Percentiles rank a stretch among this genome's conserved stretches.
These are phyloP conservation scores for Amanita thiersii DNA, from an alignment of 768 basidiomycete genomes.

Conservation along the genomic window DNA sequence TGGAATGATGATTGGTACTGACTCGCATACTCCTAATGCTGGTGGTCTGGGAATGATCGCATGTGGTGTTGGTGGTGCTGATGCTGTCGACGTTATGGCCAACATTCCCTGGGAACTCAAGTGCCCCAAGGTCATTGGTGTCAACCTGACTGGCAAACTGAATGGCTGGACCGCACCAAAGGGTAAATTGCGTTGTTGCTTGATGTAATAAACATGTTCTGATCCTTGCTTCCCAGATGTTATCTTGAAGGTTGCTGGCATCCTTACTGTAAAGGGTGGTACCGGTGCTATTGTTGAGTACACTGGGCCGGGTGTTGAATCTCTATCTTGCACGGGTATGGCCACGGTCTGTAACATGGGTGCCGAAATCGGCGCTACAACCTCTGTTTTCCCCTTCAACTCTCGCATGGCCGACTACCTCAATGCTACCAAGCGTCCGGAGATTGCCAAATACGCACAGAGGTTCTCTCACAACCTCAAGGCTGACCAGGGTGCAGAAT, in stretches of 20 bases:
- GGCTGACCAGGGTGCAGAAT: constrained; percentile 84
- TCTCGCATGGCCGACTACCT: constrained; percentile 89
- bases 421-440: constrained; percentile 85
- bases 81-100: constrained; percentile 99
- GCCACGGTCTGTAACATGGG: constrained; percentile 99
- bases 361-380: constrained; percentile 98
- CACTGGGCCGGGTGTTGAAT: constrained; percentile 89
- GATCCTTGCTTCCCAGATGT: constrained; percentile 52
- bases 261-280: constrained; percentile 98
- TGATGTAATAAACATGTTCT: background rate
- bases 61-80: constrained; percentile 98
- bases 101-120: constrained; percentile 98
- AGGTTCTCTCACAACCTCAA: constrained; percentile 85
- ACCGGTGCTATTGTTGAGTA: constrained; percentile 99
- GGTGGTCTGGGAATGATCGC: constrained; percentile 99
- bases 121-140: constrained; percentile 98
- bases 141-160: constrained; percentile 93
- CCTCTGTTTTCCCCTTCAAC: constrained; percentile 99
- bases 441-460: constrained; percentile 85
- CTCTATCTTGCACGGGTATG: constrained; percentile 97
- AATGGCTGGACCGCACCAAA: constrained; percentile 97
- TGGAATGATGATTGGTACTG: constrained; percentile 99
- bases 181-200: constrained; percentile 36
- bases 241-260: constrained; percentile 98
- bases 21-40: constrained; percentile 98